Conservation (phyloP, 768 basidiomycete genomes). For the Tylopilus subfusipes region DNA sequence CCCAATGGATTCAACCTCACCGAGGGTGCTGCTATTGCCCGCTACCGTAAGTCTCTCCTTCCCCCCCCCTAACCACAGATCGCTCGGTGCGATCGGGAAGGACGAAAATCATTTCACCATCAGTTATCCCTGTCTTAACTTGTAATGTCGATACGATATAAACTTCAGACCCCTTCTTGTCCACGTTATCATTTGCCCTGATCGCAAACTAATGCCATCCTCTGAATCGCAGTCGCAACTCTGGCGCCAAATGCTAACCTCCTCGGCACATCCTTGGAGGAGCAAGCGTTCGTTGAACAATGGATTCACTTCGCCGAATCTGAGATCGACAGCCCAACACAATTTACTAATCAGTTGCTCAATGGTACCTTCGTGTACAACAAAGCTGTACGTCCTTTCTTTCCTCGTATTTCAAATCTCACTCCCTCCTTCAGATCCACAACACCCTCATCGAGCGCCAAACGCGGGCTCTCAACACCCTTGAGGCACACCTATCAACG, state of each 20-base stretch:
- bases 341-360: constrained; percentile 42
- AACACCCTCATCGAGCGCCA: constrained; percentile 50
- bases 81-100: constrained; percentile 13
- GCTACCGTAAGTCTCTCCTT: constrained; percentile 68
- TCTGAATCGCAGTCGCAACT: constrained; percentile 68
- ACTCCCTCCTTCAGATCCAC: constrained; percentile 48
- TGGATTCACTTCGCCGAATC: constrained; percentile 76
- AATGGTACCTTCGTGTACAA: constrained; percentile 62
- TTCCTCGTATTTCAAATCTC: neutral
- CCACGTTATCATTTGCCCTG: constrained; percentile 1
- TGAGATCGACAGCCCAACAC: constrained; percentile 48
- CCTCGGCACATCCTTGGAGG: constrained; percentile 60
- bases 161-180: constrained; percentile 7
- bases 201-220: constrained; percentile 13
- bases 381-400: constrained; percentile 64
- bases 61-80: constrained; percentile 6
- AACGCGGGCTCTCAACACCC: constrained; percentile 53
- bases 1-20: constrained; percentile 74
- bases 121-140: constrained; percentile 77
- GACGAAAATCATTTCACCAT: constrained; percentile 35
- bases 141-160: constrained; percentile 45
- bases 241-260: constrained; percentile 78
- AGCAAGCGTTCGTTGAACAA: constrained; percentile 77
- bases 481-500: constrained; percentile 70
- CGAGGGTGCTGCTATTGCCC: constrained; percentile 79